These are phyloP conservation scores for Tilletia caries DNA, from an alignment of 1,284 basidiomycete species.

Conservation along the genomic window DNA sequence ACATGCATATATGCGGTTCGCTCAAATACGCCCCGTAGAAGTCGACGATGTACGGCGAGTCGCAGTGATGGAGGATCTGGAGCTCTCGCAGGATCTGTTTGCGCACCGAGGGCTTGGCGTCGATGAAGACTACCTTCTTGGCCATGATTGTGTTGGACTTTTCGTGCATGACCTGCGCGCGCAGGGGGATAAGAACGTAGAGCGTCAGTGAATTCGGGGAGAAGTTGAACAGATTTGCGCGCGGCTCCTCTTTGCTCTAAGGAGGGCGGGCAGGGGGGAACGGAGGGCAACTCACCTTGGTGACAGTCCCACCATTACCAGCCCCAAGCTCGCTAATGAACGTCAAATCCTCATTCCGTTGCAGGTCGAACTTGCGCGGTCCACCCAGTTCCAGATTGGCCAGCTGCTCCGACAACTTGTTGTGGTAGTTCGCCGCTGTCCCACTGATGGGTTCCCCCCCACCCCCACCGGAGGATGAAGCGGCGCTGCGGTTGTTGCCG, in stretches of 20 bases:
- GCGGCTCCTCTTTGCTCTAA: not conserved
- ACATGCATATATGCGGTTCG: constrained; percentile 97
- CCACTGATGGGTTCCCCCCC: constrained; percentile 27
- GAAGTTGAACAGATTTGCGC: not conserved
- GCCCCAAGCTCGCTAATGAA: constrained; percentile 84
- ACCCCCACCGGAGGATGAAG: constrained; percentile 10
- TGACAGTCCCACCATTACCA: constrained; percentile 96
- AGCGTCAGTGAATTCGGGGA: not conserved
- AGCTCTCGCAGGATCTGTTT: constrained; percentile 97
- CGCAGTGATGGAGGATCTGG: constrained; percentile 97
- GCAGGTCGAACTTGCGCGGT: constrained; percentile 53
- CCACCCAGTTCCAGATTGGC: constrained; percentile 54
- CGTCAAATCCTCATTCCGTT: constrained; percentile 56
- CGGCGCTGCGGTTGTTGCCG: constrained; percentile 1
- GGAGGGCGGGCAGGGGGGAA: no score
- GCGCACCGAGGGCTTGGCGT: constrained; percentile 91
- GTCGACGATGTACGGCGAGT: constrained; percentile 86
- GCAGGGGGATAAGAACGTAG: not conserved
- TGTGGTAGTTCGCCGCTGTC: constrained; percentile 38
- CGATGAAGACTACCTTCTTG: constrained; percentile 79
- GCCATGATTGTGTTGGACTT: constrained; percentile 50
- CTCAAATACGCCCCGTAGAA: constrained; percentile 94
- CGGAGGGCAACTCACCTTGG: constrained; percentile 61
- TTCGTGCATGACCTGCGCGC: constrained; percentile 31
- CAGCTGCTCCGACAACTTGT: constrained; percentile 48